These are phyloP conservation scores for Colletotrichum agaves DNA, from an alignment of 2,329 filamentous ascomycete species.

Conservation along the genomic window DNA sequence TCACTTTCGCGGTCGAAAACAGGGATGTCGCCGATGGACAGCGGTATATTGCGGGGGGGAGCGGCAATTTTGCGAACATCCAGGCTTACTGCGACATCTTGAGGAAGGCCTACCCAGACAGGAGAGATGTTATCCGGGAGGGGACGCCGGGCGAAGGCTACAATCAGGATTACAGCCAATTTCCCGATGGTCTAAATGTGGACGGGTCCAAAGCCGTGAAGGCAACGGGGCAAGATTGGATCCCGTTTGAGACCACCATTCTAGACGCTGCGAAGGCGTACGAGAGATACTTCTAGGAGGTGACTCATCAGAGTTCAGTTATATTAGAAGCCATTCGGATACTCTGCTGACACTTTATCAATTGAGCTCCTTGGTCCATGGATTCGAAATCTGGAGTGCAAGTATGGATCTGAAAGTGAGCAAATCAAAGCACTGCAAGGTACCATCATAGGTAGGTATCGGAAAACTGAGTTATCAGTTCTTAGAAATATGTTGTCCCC, in stretches of 20 bases:
- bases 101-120: slow-evolving; percentile 9
- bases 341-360: no score
- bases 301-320: no score
- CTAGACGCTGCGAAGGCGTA: slow-evolving; percentile 34
- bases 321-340: no score
- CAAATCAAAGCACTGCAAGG: no score
- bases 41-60: slow-evolving; percentile 24
- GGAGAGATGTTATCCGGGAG: slow-evolving; percentile 17
- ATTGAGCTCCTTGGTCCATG: no score
- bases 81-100: slow-evolving; percentile 31
- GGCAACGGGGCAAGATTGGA: slow-evolving; percentile 18
- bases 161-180: slow-evolving; percentile 22
- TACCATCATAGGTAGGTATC: no score
- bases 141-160: slow-evolving; percentile 32
- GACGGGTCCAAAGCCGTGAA: slow-evolving; percentile 35
- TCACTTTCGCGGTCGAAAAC: slow-evolving; percentile 22
- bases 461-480: no score
- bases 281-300: slow-evolving; percentile 19
- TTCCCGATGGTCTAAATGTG: neutral
- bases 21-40: neutral
- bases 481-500: no score
- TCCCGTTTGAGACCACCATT: slow-evolving; percentile 26
- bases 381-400: no score
- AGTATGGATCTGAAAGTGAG: no score
- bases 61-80: slow-evolving; percentile 6